Conservation (phyloP, 2,329 filamentous ascomycete genomes). For the Whalleya microplaca region DNA sequence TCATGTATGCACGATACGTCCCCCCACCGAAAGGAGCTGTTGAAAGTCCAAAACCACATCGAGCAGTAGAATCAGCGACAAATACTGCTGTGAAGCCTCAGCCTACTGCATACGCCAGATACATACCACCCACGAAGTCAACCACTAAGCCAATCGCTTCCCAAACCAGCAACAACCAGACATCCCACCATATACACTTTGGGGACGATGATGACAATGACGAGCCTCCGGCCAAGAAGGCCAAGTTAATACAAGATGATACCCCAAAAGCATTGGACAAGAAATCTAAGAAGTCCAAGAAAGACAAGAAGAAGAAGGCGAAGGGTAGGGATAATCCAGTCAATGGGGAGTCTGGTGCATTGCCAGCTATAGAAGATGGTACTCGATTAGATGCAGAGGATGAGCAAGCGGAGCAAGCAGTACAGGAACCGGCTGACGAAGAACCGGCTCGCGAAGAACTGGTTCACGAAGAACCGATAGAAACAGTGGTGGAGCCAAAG, state of each 20-base stretch:
- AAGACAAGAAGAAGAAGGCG: slow-evolving; percentile 39
- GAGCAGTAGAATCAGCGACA: slow-evolving; percentile 7
- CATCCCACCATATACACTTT: slow-evolving; percentile 27
- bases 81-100: slow-evolving; percentile 15
- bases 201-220: slow-evolving; percentile 20
- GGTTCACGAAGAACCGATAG: not conserved
- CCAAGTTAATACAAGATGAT: slow-evolving; percentile 37
- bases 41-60: slow-evolving; percentile 8
- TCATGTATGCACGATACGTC: slow-evolving; percentile 49
- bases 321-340: not conserved
- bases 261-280: slow-evolving; percentile 32
- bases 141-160: slow-evolving; percentile 34
- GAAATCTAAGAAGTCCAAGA: slow-evolving; percentile 39
- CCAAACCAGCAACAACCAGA: slow-evolving; percentile 4
- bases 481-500: slow-evolving; percentile 21
- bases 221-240: slow-evolving; percentile 43
- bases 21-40: slow-evolving; percentile 30
- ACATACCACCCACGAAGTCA: slow-evolving; percentile 41
- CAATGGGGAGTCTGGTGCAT: slow-evolving; percentile 24
- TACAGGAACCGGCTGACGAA: slow-evolving; percentile 4
- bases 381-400: slow-evolving; percentile 24
- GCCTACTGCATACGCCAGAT: slow-evolving; percentile 40
- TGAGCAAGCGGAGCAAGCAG: slow-evolving; percentile 7
- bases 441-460: too few species aligned
- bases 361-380: not conserved